A percentile compares a stretch with the other conserved stretches of the same genome.
Conservation (phyloP, 805 yeast species). For the Cyberlindnera suaveolens region DNA sequence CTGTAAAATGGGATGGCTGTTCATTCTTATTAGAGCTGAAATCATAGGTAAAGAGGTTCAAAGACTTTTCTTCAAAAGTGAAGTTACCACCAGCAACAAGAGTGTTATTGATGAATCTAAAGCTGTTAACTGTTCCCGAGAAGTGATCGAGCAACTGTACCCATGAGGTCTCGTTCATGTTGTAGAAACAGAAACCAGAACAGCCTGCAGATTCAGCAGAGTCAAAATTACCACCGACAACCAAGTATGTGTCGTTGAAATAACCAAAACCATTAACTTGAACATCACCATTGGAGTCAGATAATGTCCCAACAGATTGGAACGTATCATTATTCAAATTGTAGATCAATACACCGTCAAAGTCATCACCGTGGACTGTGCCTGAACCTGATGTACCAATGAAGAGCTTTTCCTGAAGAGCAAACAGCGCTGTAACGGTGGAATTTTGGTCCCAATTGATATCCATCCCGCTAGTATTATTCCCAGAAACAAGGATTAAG, state of each 20-base stretch:
- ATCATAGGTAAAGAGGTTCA: slow-evolving; percentile 49
- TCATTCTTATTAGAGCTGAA: slow-evolving; percentile 33
- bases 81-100: slow-evolving; percentile 52
- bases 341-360: slow-evolving; percentile 47
- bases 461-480: slow-evolving; percentile 23
- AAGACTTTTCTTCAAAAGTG: slow-evolving; percentile 26
- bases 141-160: slow-evolving; percentile 28
- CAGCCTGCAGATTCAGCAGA: slow-evolving; percentile 47
- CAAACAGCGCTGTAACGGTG: slow-evolving; percentile 16
- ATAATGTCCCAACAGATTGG: slow-evolving; percentile 12
- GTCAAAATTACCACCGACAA: slow-evolving; percentile 72
- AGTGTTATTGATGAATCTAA: slow-evolving; percentile 40
- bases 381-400: slow-evolving; percentile 39
- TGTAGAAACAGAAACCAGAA: slow-evolving; percentile 59
- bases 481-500: slow-evolving; percentile 21
- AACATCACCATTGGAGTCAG: slow-evolving; percentile 23
- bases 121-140: slow-evolving; percentile 49
- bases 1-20: slow-evolving; percentile 18
- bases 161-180: slow-evolving; percentile 51
- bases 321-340: slow-evolving; percentile 33
- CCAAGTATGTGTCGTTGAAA: slow-evolving; percentile 34
- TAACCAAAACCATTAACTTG: slow-evolving; percentile 32
- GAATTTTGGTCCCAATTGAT: slow-evolving; percentile 21
- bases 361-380: slow-evolving; percentile 20
- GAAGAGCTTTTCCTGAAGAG: slow-evolving; percentile 26